Base-by-base conservation (phyloP, 192 early-diverging fungal genomes). In the Umbelopsis ramanniana region DNA sequence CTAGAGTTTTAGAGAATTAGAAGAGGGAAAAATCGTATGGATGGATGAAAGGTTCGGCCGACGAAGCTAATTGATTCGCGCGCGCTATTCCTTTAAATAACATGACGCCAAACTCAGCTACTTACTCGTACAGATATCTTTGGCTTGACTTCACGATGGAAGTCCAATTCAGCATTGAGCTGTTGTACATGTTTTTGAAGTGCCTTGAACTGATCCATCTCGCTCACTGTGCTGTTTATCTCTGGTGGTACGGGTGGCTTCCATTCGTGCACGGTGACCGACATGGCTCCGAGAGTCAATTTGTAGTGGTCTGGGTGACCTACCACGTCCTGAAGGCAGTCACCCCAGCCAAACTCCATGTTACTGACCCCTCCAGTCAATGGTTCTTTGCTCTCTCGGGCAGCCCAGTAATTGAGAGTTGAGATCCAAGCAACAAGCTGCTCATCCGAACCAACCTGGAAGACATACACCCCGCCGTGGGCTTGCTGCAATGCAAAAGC, bases 381-480 rank as follows among this genome's bases (percentile, higher is more conserved):
- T 4, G 97, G 97, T 69, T 95, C 95, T 79, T 93, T 95, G 69
- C 92, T 94, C 66, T 91, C 92, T 35, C 95, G 82, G 8, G 96
- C 94, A 4, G 96, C 95, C 96, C 96, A 99, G 77, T 92, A 95
- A 82, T 98, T 99, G 71, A 96, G 93, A n/a, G 91, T 93, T 0
- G 87, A 76, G 0, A 93, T 92, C 97, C 97, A 99, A 57, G 88
- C 90, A 23, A 85, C 85, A 26, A 95, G 83, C 70, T 89, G 88
- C 38, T 91, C 87, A 45, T 84, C 82, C 3, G 85, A 90, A 17
- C 80, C 81, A 0, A 89, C 89, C 75, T 98, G 94, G 82, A 97
- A 99, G 21, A 98, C 79, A 60, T 95, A 94, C 8, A 93, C 91
- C 9, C 89, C 89, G 14, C 93, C 93, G 74, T 91, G 90, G 4